These are phyloP conservation scores for Tricholoma furcatifolium DNA, from an alignment of 768 basidiomycete genomes.

Conservation along the genomic window DNA sequence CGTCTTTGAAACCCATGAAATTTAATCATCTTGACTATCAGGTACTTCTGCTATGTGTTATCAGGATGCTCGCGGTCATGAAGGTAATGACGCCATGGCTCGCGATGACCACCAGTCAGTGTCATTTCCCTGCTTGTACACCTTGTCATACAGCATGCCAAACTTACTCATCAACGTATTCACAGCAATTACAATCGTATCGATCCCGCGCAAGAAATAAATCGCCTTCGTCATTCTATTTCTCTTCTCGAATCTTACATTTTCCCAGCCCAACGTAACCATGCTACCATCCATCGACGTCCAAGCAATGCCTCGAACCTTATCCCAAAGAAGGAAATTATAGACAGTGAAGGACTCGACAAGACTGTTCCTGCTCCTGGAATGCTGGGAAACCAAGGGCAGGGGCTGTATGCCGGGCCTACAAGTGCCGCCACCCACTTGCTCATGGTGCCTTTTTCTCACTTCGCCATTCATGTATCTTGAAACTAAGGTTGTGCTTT, in stretches of 20 bases:
- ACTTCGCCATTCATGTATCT: conserved; percentile 9
- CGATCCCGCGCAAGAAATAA: conserved; percentile 67
- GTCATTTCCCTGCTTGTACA: conserved; percentile 1
- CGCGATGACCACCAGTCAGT: conserved; percentile 65
- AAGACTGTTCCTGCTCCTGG: conserved; percentile 54
- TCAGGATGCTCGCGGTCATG: conserved; percentile 69
- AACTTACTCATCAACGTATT: conserved; percentile 10
- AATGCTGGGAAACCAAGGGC: conserved; percentile 62
- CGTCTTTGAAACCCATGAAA: background rate
- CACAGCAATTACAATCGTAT: conserved; percentile 41
- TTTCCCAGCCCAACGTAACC: conserved; percentile 42
- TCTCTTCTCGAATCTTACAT: conserved; percentile 64
- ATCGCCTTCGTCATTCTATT: conserved; percentile 66
- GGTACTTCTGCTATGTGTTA: conserved; percentile 82
- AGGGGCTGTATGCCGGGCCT: conserved; percentile 74
- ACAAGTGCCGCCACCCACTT: conserved; percentile 75
- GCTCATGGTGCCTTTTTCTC: conserved; percentile 45
- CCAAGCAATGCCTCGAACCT: conserved; percentile 35
- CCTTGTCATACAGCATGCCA: conserved; percentile 9
- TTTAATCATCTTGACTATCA: conserved; percentile 26
- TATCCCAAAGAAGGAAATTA: conserved; percentile 53
- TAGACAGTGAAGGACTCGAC: conserved; percentile 46
- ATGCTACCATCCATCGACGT: conserved; percentile 32
- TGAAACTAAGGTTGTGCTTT: conserved; percentile 17
- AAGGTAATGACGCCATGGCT: conserved; percentile 45